Evolutionary conservation across 306 rosid genomes (phyloP).

Genomic region (Vigna reflexopilosa): DNA sequence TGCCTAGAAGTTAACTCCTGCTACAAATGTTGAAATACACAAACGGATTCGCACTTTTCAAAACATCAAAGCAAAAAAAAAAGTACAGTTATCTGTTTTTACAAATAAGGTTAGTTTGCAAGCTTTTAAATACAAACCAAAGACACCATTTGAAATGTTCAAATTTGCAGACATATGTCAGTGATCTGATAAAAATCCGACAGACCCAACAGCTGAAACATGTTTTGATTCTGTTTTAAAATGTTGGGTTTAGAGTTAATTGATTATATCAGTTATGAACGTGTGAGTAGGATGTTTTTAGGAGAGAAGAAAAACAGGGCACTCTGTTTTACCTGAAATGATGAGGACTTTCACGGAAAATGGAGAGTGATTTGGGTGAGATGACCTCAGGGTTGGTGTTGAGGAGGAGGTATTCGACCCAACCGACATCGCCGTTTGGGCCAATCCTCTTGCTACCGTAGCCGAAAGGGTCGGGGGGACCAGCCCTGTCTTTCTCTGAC

Average conservation of each 20-base stretch:
- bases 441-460: constrained; percentile 81
- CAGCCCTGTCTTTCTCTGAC: constrained; percentile 68
- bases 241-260: neutral
- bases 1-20: no score
- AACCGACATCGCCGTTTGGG: constrained; percentile 80
- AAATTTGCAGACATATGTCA: neutral
- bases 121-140: neutral
- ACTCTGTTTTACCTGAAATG: constrained; percentile 54
- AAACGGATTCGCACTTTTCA: no score
- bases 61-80: no score
- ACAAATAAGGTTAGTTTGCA: neutral
- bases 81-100: no score
- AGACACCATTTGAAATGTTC: neutral
- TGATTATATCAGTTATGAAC: neutral
- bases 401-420: constrained; percentile 85
- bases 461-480: constrained; percentile 83
- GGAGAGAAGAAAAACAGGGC: constrained; percentile 5
- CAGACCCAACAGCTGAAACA: neutral
- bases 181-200: neutral
- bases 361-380: constrained; percentile 52
- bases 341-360: constrained; percentile 52
- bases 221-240: no score
- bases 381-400: constrained; percentile 64
- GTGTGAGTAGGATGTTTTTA: neutral
- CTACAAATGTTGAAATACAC: no score